Conservation (phyloP, 2,329 filamentous ascomycete species). For the Beauveria caledonica region DNA sequence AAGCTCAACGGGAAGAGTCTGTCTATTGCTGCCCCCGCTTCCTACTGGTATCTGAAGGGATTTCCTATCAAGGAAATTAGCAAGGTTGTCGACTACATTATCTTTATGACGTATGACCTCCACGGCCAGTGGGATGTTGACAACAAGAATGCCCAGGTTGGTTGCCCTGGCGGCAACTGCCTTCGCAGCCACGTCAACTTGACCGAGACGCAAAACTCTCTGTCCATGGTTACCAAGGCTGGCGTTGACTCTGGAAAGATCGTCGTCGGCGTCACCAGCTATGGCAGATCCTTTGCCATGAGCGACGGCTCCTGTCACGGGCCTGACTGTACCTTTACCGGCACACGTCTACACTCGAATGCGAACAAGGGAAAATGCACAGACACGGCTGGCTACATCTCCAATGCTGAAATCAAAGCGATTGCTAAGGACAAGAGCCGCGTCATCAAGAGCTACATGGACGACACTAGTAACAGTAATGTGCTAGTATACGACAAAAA, state of each 20-base stretch:
- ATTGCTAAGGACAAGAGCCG: background rate
- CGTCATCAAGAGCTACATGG: constrained; percentile 11
- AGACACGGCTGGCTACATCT: background rate
- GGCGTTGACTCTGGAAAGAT: background rate
- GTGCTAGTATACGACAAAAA: constrained; percentile 16
- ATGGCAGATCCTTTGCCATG: background rate
- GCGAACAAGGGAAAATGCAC: background rate
- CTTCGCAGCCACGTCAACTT: constrained; percentile 28
- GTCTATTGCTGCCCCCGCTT: constrained; percentile 20
- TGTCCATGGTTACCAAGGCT: background rate
- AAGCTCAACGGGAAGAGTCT: background rate
- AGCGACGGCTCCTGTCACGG: background rate
- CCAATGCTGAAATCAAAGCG: background rate
- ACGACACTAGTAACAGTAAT: constrained; percentile 13
- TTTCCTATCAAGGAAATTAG: constrained; percentile 19
- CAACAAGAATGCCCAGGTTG: constrained; percentile 17
- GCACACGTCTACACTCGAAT: background rate
- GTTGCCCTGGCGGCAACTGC: constrained; percentile 24
- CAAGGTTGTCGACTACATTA: constrained; percentile 18
- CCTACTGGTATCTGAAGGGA: constrained; percentile 21
- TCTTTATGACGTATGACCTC: constrained; percentile 21
- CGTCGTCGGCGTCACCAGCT: background rate
- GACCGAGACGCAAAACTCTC: constrained; percentile 23
- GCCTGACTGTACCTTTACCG: background rate
- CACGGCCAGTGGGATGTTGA: constrained; percentile 17